Evolutionary conservation across 257 asterid genomes (phyloP), one percentile per base, ranked within the genome.

Genomic region (Fraxinus cuspidata): DNA sequence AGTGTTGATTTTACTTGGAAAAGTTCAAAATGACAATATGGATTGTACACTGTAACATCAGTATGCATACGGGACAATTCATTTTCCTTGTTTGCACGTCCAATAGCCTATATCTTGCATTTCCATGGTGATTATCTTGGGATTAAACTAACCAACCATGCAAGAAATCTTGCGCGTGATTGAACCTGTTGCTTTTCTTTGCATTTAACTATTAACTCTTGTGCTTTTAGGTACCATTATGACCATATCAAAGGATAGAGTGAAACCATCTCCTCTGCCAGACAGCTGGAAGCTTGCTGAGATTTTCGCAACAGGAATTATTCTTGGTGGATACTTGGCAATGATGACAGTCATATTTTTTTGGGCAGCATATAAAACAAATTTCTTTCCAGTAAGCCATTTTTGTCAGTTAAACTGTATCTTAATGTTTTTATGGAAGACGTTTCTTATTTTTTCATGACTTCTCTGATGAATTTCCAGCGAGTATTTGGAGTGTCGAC

Each of bases 201-300:
- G 35, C 9, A 11, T 16, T n/a, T 37, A 53, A 53, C 64, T 53
- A 19, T 2, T 69, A 37, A 29, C 10, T 34, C 18, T 67, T 16
- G 71, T 74, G 32, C 44, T 71, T 71, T 65, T 78, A 88, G 92
- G 92, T 73, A 89, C 93, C 56, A 89, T 89, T 80, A 89, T 89
- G 93, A 89, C 93, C 64, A 89, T 87, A 81, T 87, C 92, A 0
- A 89, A 89, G 82, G 92, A 89, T 79, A 81, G 92, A 83, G 92
- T 89, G 83, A 89, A 89, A 72, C 92, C 92, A n/a, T 89, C 92
- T 77, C 92, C 92, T 12, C 78, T 89, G 74, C 92, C 92, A 4
- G 92, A 86, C 87, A 88, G 92, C 85, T 89, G 92, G 92, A 88
- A 88, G 83, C 78, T 88, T 32, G 89, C 88, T 15, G 92, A 89